These are phyloP conservation scores for Sugiyamaella marilandica DNA, from an alignment of 805 yeast species.

Conservation along the genomic window DNA sequence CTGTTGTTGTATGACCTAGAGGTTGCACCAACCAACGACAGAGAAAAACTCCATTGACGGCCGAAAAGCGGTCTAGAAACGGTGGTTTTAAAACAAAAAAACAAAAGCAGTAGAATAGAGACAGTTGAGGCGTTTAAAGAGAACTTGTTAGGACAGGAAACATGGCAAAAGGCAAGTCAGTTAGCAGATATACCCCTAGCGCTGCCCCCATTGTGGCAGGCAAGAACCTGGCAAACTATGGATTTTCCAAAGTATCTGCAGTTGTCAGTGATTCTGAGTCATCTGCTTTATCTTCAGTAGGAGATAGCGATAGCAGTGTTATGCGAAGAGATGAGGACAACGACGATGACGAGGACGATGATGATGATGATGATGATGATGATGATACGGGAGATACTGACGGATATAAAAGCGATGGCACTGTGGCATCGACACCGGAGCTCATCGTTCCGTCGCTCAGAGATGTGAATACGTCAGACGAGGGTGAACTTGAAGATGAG, in stretches of 20 bases:
- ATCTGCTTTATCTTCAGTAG: conserved; percentile 10
- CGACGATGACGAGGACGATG: conserved; percentile 28
- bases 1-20: not conserved
- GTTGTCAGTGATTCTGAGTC: conserved; percentile 8
- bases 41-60: not conserved
- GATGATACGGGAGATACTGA: conserved; percentile 40
- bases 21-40: not conserved
- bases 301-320: conserved; percentile 28
- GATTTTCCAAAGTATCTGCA: not conserved
- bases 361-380: conserved; percentile 38
- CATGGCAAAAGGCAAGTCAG: conserved; percentile 10
- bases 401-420: conserved; percentile 28
- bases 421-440: conserved; percentile 15
- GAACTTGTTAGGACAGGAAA: not conserved
- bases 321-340: conserved; percentile 42
- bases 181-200: conserved; percentile 1
- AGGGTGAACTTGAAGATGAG: conserved; percentile 36
- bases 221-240: conserved; percentile 14
- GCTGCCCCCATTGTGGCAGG: conserved; percentile 11
- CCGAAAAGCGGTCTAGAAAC: not conserved
- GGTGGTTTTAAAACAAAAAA: not conserved
- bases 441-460: conserved; percentile 7
- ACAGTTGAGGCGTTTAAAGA: not conserved
- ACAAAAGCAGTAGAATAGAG: not conserved
- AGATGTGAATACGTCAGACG: not conserved